These are phyloP conservation scores for Globisporangium nunn DNA, from an alignment of 352 stramenopile species.

Conservation along the genomic window DNA sequence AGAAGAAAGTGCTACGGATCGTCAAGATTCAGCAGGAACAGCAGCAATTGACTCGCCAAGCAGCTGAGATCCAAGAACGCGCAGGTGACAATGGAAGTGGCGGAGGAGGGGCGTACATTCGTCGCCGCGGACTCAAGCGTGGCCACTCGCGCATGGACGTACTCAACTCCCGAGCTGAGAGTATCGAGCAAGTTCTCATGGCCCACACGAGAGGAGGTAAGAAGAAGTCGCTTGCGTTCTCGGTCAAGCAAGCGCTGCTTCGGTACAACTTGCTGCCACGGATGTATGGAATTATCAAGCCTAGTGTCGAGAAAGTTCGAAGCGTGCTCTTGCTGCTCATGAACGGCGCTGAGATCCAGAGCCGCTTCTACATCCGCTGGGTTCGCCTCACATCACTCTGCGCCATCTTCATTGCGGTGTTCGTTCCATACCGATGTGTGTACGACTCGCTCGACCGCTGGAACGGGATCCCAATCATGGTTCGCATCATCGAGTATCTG, in stretches of 20 bases:
- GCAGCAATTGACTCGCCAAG: slow-evolving; percentile 34
- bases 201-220: slow-evolving; percentile 17
- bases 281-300: slow-evolving; percentile 2
- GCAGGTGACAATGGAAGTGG: background rate
- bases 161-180: slow-evolving; percentile 37
- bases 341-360: slow-evolving; percentile 48
- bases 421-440: slow-evolving; percentile 43
- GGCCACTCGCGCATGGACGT: slow-evolving; percentile 32
- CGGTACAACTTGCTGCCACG: slow-evolving; percentile 2
- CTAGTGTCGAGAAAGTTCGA: background rate
- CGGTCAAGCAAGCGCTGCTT: slow-evolving; percentile 4
- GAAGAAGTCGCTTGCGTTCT: slow-evolving; percentile 11
- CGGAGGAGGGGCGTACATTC: background rate
- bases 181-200: slow-evolving; percentile 45
- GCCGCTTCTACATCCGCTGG: slow-evolving; percentile 45
- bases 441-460: slow-evolving; percentile 46
- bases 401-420: slow-evolving; percentile 39
- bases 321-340: slow-evolving; percentile 11
- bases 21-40: slow-evolving; percentile 63
- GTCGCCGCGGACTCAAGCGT: slow-evolving; percentile 18
- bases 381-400: slow-evolving; percentile 34
- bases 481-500: slow-evolving; percentile 25
- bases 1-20: slow-evolving; percentile 53
- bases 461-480: slow-evolving; percentile 26
- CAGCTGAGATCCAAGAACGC: slow-evolving; percentile 25